A percentile compares a stretch with the other conserved stretches of the same genome.
These are phyloP conservation scores for Halophytophthora batemanensis DNA, from an alignment of 352 stramenopile species.

Conservation along the genomic window DNA sequence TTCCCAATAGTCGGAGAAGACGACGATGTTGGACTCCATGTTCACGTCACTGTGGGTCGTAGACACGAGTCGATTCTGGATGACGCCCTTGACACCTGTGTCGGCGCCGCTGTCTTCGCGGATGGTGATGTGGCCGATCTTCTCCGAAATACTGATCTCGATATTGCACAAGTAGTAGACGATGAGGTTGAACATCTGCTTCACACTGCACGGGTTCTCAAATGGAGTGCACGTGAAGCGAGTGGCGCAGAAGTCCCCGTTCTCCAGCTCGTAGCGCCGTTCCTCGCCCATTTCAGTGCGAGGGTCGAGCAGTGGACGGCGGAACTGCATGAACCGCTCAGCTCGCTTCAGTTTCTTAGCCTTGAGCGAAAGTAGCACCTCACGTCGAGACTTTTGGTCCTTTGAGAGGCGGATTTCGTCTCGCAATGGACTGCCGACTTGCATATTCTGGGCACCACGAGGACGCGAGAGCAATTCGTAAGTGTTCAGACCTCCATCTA, in stretches of 20 bases:
- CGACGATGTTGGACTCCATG: slow-evolving; percentile 41
- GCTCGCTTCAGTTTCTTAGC: slow-evolving; percentile 25
- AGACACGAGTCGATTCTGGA: slow-evolving; percentile 47
- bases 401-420: slow-evolving; percentile 24
- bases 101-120: slow-evolving; percentile 46
- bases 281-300: slow-evolving; percentile 31
- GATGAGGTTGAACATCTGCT: slow-evolving; percentile 42
- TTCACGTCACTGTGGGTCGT: slow-evolving; percentile 22
- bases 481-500: not conserved
- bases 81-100: slow-evolving; percentile 24
- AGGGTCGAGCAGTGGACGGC: slow-evolving; percentile 19
- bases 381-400: slow-evolving; percentile 16
- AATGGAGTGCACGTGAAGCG: slow-evolving; percentile 58
- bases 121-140: slow-evolving; percentile 49
- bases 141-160: slow-evolving; percentile 61
- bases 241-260: slow-evolving; percentile 49
- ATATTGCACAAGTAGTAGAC: slow-evolving; percentile 54
- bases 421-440: slow-evolving; percentile 29
- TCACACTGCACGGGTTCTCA: slow-evolving; percentile 23
- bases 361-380: slow-evolving; percentile 14
- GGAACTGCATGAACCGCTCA: slow-evolving; percentile 30
- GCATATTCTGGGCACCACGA: slow-evolving; percentile 17
- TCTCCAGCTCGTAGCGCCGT: slow-evolving; percentile 39
- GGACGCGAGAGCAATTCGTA: not conserved
- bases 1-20: slow-evolving; percentile 38